Base-by-base conservation (phyloP, 139 green algal species). In the Edaphochlamys debaryana region DNA sequence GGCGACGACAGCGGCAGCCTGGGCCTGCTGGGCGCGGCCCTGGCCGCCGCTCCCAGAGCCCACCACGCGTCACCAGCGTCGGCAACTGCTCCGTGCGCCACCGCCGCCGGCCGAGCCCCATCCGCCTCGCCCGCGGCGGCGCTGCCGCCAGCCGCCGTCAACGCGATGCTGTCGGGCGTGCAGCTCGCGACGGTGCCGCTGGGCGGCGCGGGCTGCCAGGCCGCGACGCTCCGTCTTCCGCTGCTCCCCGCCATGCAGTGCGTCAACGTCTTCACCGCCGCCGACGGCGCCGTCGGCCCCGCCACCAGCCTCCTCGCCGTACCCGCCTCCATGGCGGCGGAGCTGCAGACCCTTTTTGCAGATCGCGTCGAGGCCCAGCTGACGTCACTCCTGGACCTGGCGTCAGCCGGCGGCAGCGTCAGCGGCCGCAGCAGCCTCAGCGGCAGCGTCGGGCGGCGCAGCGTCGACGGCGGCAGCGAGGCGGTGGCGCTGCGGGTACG, bases 191-290 rank as follows among this genome's bases (percentile, higher is more conserved):
- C 1, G 9, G 64, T 42, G 34, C 64, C 64, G 13, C 64, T 69
- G 64, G 17, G 19, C 17, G 64, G 11, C 13, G 34, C 27, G 34
- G 41, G 69, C 69, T 60, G 41, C 15, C 41, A 76, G 41, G 41
- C 4, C 3, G 69, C 30, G 0, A 25, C 23, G 38, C 41, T 76
- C 1, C 30, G 42, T 29, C 69, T 76, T 5, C 69, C 69, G 41
- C 42, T 40, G 13, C 69, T 76, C 4, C 69, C 69, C 1, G 41
- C 69, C 11, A 58, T 76, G 69, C 69, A 76, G 42, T 30, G 60
- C 15, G 41, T 76, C 69, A 76, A 62, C 69, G 69, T 76, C 30
- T 76, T 76, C 42, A 45, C 69, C 41, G 27, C 69, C 41, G 25
- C n/a, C 42, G 69, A 7, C 42, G 30, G 22, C 41, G 29, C 69